A percentile compares a stretch with the other conserved stretches of the same genome.
Conservation (phyloP, 1,284 basidiomycete species). For the Fomes fomentarius region DNA sequence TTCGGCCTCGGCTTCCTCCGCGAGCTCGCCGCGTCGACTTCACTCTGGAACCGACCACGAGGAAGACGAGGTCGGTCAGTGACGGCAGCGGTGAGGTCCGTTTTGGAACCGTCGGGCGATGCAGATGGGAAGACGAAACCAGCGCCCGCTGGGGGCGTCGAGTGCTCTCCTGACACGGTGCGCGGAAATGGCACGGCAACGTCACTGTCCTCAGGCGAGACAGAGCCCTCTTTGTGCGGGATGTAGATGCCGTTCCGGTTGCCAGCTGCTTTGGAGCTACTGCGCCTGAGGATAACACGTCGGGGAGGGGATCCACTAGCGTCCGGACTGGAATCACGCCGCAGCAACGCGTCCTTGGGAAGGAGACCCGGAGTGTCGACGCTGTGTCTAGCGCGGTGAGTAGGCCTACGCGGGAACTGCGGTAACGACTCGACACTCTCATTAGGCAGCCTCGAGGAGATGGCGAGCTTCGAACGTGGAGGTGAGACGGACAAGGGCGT, state of each 20-base stretch:
- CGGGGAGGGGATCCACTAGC: constrained; percentile 39
- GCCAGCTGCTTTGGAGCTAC: constrained; percentile 52
- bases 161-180: constrained; percentile 51
- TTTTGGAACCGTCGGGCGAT: constrained; percentile 23
- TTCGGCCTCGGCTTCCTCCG: constrained; percentile 60
- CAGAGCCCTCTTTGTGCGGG: constrained; percentile 39
- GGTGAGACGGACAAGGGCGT: constrained; percentile 54
- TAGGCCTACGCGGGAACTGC: constrained; percentile 54
- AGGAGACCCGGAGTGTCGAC: constrained; percentile 49
- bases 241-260: constrained; percentile 54
- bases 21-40: constrained; percentile 58
- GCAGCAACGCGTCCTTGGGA: constrained; percentile 57
- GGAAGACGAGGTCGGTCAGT: constrained; percentile 48
- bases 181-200: constrained; percentile 66
- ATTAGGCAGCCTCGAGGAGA: constrained; percentile 46
- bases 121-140: constrained; percentile 37
- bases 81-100: constrained; percentile 18
- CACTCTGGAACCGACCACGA: constrained; percentile 71
- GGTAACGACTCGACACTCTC: constrained; percentile 51
- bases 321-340: constrained; percentile 62
- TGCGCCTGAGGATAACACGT: constrained; percentile 56
- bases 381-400: constrained; percentile 66
- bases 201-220: constrained; percentile 33
- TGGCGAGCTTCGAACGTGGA: constrained; percentile 58
- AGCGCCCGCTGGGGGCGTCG: constrained; percentile 37